Evolutionary conservation across 441 rosid genomes (phyloP), one percentile per base, ranked within the genome.

Genomic region (Corymbia citriodora): DNA sequence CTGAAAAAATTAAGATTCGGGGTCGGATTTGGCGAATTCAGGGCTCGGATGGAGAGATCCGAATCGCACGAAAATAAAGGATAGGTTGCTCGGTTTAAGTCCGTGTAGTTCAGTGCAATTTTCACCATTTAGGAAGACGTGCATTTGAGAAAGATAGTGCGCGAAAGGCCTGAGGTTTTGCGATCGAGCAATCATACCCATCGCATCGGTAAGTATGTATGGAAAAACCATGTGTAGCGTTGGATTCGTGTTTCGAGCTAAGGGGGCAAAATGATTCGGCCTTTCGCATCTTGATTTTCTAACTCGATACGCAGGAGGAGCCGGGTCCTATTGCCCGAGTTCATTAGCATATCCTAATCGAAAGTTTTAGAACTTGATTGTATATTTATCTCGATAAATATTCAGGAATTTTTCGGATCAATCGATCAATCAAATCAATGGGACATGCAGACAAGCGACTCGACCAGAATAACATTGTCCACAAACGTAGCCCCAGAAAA

Each of bases 321-420:
- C 5, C 45, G 33, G 70, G 17, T 29, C 33, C 31, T 14, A 9
- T 1, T 1, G 40, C 33, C 36, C 21, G 8, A 15, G 21, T 14
- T 31, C 74, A 8, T n/a, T 3, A 15, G 15, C 72, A 65, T 9
- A 3, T 2, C 1, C 4, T 31, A 17, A 31, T 68, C 1, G 2
- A 68, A 68, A 68, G 45, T 9, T 68, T 17, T 68, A 6, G 0
- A 68, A 31, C 3, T 68, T 3, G 5, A 31, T 68, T 1, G 0
- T 5, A 9, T 1, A 9, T 31, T 68, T 4, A 8, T 2, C 15
- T 9, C 17, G 1, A 5, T 31, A 6, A 29, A 63, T 63, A 63
- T 63, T 18, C 14, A 29, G 1, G 79, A 2, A 2, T 25, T 59
- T 25, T 11, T 11, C n/a, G 1, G 25, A 68, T 31, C 0, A 0